Evolutionary conservation across 2,329 filamentous ascomycete species (phyloP).

Genomic region (Endocalyx cinctus): DNA sequence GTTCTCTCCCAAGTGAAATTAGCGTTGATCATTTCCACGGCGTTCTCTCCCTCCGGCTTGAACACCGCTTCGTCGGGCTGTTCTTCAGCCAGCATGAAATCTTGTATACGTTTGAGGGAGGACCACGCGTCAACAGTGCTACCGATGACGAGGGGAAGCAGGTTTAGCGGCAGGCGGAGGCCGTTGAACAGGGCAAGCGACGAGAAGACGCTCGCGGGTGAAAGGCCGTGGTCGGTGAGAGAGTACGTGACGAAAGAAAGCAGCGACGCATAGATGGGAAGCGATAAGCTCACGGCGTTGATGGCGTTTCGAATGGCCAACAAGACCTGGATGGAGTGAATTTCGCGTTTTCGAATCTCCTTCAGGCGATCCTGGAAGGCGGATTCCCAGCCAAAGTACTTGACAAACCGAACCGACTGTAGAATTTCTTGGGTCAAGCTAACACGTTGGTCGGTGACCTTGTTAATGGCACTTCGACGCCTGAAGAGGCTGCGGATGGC

Average conservation of each 20-base stretch:
- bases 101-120: conserved; percentile 78
- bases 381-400: conserved; percentile 93
- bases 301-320: conserved; percentile 81
- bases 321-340: conserved; percentile 77
- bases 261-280: conserved; percentile 95
- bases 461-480: conserved; percentile 78
- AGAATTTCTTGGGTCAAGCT: conserved; percentile 89
- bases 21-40: conserved; percentile 67
- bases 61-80: conserved; percentile 63
- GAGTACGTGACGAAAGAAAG: conserved; percentile 83
- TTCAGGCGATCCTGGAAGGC: conserved; percentile 76
- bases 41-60: conserved; percentile 55
- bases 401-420: conserved; percentile 88
- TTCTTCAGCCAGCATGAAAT: conserved; percentile 85
- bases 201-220: conserved; percentile 80
- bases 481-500: conserved; percentile 73
- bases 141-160: conserved; percentile 82
- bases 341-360: conserved; percentile 70
- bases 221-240: conserved; percentile 60
- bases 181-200: conserved; percentile 92
- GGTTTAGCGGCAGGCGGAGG: conserved; percentile 81
- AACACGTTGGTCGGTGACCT: conserved; percentile 88
- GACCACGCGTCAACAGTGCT: conserved; percentile 87
- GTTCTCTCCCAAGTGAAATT: conserved; percentile 84
- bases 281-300: conserved; percentile 75